Percentiles rank a stretch among this genome's conserved stretches.
Evolutionary conservation across 108 stramenopile species (phyloP).

Genomic region (Pelagomonas calceolata): DNA sequence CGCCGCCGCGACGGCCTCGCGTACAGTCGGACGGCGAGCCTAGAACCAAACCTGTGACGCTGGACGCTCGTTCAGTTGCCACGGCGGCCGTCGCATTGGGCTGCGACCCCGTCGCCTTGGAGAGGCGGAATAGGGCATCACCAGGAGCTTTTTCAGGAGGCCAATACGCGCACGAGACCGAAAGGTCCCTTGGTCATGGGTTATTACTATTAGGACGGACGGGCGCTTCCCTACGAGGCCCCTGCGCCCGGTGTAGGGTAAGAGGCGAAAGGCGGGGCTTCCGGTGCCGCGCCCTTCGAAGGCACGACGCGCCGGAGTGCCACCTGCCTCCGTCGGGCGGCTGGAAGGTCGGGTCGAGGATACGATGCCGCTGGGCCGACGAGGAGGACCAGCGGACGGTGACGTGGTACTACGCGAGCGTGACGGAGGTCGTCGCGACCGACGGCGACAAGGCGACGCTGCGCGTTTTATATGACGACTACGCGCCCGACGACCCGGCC

Average conservation of each 20-base stretch:
- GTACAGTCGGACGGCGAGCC: neutral
- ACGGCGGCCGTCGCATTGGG: neutral
- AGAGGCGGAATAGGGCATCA: neutral
- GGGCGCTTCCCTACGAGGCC: neutral
- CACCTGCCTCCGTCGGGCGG: neutral
- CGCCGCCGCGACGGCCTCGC: neutral
- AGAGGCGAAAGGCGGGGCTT: neutral
- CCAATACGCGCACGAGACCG: no score
- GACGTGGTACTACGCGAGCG: neutral
- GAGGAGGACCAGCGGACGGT: neutral
- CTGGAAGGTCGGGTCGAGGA: neutral
- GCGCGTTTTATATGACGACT: neutral
- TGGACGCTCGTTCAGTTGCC: neutral
- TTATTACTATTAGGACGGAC: no score
- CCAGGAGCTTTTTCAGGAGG: no score
- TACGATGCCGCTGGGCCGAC: neutral
- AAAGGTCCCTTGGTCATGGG: no score
- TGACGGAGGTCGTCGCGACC: neutral
- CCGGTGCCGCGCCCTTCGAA: neutral
- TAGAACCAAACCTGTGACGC: neutral
- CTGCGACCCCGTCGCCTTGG: neutral
- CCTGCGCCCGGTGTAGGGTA: neutral
- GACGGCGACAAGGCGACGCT: neutral
- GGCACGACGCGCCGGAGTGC: neutral
- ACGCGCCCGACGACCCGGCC: neutral